Evolutionary conservation across 768 basidiomycete species (phyloP), one percentile per base, ranked within the genome.

Genomic region (Tylopilus balloui): DNA sequence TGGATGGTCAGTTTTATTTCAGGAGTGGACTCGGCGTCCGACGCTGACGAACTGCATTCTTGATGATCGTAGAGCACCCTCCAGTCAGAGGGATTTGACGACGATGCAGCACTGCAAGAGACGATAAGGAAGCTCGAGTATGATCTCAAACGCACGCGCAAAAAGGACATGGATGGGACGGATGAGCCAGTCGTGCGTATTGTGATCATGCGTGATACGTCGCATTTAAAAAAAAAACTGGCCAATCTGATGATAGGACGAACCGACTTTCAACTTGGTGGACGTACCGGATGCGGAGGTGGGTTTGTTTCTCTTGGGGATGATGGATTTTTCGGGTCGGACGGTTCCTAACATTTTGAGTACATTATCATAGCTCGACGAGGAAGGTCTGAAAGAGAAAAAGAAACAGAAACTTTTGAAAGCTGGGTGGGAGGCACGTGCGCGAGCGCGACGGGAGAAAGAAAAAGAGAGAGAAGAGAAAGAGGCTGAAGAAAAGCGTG

Each of bases 371-470:
- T 50, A 91, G 86, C 76, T 92, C 8, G 89, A 91, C 58, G 94
- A 98, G 61, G 93, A 95, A 34, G 78, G 83, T 21, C 64, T 97
- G 29, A 97, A 90, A 65, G 96, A 99, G 68, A 99, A 98, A 73
- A 84, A 84, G 61, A 89, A 86, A 60, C 96, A 99, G 65, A 87
- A 83, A 56, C 75, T 98, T 27, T 72, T 94, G 72, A 98, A 96
- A 66, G 92, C 93, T 0, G 91, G 90, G 1, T 93, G 86, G 65
- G 95, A 98, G 50, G 92, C 94, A 0, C 84, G 96, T 19, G 80
- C 83, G 28, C 83, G 91, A 1, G 81, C 82, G 0, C 80, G 87
- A 57, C 82, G 83, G 24, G 95, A 97, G 67, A 96, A 96, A 58
- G 88, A 91, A 59, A 80, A 81, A 12, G 92, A 93, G 62, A 79